Base-by-base conservation (phyloP, 1,284 basidiomycete genomes). In the Ustilago nuda region DNA sequence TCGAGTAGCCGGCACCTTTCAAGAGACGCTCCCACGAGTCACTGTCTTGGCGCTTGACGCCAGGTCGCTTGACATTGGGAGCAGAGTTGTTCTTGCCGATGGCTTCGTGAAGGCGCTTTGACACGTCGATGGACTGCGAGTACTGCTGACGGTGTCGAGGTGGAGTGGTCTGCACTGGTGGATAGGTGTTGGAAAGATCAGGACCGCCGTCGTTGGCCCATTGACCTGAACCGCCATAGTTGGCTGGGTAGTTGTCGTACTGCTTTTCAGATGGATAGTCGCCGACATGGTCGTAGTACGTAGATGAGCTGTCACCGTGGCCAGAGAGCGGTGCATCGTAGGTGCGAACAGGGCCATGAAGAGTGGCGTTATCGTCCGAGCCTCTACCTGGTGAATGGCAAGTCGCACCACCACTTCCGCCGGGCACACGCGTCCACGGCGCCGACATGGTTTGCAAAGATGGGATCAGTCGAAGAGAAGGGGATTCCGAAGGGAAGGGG, bases 11-110 rank as follows among this genome's bases (percentile, higher is more conserved):
- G 3, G 70, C 74, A 13, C 74, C 74, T 41, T 77, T 72, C 55
- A 77, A 70, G 8, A 77, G 59, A 19, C 74, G 66, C 46, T 72
- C 74, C 74, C 74, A 77, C 2, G 74, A 77, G 60, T 77, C 74
- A 55, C 74, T 77, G 54, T 77, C 74, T 51, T 77, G 66, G 8
- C 74, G 62, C 46, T 61, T 55, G 39, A 52, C 63, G 46, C 39
- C 56, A 6, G 74, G 74, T 23, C 70, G 62, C 39, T 66, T 64
- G 36, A 46, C 43, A 36, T 52, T 33, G 12, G 70, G 9, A n/a
- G 60, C 48, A 19, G 46, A 32, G 11, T 61, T 56, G 12, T 32
- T 55, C n/a, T 68, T 68, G 43, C 60, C 36, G 9, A 57, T 45
- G n/a, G 41, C 58, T 8, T 54, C 36, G 19, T 65, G 39, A 48